Evolutionary conservation across 1,284 basidiomycete genomes (phyloP), one percentile per base, ranked within the genome.

Genomic region (Hemileccinum hortonii): DNA sequence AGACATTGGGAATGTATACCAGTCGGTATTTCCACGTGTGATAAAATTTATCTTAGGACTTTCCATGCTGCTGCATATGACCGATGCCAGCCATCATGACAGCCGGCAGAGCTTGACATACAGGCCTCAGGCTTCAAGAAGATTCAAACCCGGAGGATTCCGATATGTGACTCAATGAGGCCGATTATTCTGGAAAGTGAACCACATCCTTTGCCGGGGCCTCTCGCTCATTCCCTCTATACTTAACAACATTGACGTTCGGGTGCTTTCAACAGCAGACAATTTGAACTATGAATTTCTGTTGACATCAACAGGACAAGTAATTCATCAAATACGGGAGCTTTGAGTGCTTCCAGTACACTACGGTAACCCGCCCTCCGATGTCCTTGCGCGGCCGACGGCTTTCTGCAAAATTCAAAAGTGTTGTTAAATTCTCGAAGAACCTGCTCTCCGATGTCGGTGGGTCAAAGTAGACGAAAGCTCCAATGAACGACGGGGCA

Each of bases 361-460:
- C n/a, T n/a, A 38, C 4, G 18, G 10, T 24, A 7, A 43, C 35
- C 6, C 8, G 24, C 26, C 10, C 22, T 43, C 16, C 24, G 18
- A 21, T 18, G 15, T 29, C 37, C 21, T 29, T 30, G 24, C 26
- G 16, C 8, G 7, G 3, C 33, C 3, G 18, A 16, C 15, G 41
- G n/a, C 10, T 35, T 43, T 47, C 30, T 24, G 15, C 15, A 19
- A 38, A 26, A 33, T n/a, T n/a, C n/a, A n/a, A 16, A 33, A 18
- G 6, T 22, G 11, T 15, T 22, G 39, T 45, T 61, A 65, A 10
- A 64, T 66, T 36, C 47, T 56, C 16, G 61, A 64, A 35, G 64
- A 65, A 21, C 58, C 62, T 15, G 47, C 56, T 35, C 64, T 61
- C 15, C 61, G 62, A 47, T 63, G 62, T 33, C 54, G 53, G 26